Base-by-base conservation (phyloP, 1,284 basidiomycete species). In the Sphaerobolus stellatus region DNA sequence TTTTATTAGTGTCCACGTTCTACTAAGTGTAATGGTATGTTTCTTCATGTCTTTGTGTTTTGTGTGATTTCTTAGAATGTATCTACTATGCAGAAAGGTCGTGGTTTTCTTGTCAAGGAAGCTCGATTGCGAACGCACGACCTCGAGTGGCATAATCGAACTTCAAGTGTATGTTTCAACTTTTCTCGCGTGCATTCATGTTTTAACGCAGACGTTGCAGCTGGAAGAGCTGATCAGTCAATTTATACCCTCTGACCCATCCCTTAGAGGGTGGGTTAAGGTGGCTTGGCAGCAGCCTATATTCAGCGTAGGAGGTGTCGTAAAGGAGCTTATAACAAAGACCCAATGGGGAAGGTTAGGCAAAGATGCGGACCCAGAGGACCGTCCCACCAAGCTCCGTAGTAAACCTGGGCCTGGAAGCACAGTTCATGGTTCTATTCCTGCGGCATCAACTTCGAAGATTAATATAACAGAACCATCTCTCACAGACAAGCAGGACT, bases 101-200 rank as follows among this genome's bases (percentile, higher is more conserved):
- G 82, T 81, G 38, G 87, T 85, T 0, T 87, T 89, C 61, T 81
- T 86, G 56, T 88, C 83, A 82, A 80, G 31, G 86, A 90, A 59
- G 88, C 86, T 16, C 80, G 80, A 27, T 88, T 90, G 64, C 80
- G 79, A 56, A 90, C 87, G 8, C 77, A 85, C 50, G 82, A 84
- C 54, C 71, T 97, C 47, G 86, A 89, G 63, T 95, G 93, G 69
- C 81, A 83, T 59, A 93, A 95, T 67, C 86, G 92, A 68, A 94
- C 92, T 1, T 93, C 86, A 83, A 91, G 88, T 70, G 88, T 90
- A 69, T 61, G 87, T 64, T 1, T 67, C 20, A 16, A 29, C 13
- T 45, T 40, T 29, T 22, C n/a, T 16, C 25, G 30, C 34, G 48
- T 49, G 40, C 5, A n/a, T 25, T 44, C n/a, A 20, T 14, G 31